Evolutionary conservation across 176 grass and related monocot species (phyloP), one percentile per base, ranked within the genome.

Genomic region (Aegilops longissima): DNA sequence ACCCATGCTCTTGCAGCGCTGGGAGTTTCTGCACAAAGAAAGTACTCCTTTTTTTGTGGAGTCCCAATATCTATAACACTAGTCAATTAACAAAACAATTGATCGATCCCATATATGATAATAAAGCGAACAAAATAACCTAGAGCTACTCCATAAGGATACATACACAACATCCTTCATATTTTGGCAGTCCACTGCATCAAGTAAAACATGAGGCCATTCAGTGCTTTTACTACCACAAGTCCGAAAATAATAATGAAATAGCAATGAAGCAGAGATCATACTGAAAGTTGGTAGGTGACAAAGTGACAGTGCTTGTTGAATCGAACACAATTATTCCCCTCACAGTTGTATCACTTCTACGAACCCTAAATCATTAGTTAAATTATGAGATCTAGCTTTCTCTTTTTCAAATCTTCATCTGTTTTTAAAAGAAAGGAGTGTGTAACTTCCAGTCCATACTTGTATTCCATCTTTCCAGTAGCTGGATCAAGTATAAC

Each of bases 391-490:
- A 79, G 42, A 84, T 70, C 71, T 72, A 74, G 9, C 27, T 62
- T 78, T 75, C 24, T 27, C 6, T 18, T 10, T 42, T 23, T 80
- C 33, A 49, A 87, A 21, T 11, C 31, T 59, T 23, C 5, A 4
- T 59, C 9, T 40, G n/a, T 47, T 35, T 40, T 36, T 56, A 75
- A 70, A 66, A 84, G 42, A 66, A 54, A 20, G 70, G 73, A 54
- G 8, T n/a, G 30, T 86, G 79, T 73, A 82, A 52, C 88, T 88
- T 47, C 44, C 44, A 47, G 12, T 70, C 21, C 90, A 11, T 94
- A 97, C 94, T 97, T 97, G 92, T 97, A 97, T 58, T 98, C 97
- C 83, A 98, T 98, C 73, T 96, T 98, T 78, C 94, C 90, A 81
- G 90, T 94, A 68, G 94, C 90, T 52, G 97, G 94, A 78, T 98